These are phyloP conservation scores for Nitzschia inconspicua DNA, from an alignment of 108 stramenopile species.

Conservation along the genomic window DNA sequence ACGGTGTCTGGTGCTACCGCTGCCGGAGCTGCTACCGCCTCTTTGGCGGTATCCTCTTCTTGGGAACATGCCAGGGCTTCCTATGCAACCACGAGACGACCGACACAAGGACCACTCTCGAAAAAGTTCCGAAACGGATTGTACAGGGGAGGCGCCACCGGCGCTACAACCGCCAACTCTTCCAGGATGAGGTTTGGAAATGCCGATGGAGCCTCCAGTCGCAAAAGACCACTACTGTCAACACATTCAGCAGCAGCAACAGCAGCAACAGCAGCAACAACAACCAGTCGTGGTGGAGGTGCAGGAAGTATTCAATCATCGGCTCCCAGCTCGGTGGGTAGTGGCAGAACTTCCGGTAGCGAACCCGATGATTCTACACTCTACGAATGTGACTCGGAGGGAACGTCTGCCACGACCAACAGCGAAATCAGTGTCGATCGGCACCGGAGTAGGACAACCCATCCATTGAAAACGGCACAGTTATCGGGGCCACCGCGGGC, in stretches of 20 bases:
- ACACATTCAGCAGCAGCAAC: background rate
- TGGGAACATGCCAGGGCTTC: background rate
- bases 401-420: slow-evolving; percentile 44
- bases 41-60: background rate
- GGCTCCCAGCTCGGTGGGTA: slow-evolving; percentile 23
- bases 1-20: background rate
- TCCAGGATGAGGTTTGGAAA: slow-evolving; percentile 13
- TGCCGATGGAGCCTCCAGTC: slow-evolving; percentile 3
- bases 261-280: background rate
- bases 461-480: background rate
- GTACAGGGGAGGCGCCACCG: slow-evolving; percentile 2
- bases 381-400: slow-evolving; percentile 56
- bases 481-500: background rate
- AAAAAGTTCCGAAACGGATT: slow-evolving; percentile 30
- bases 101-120: slow-evolving; percentile 7
- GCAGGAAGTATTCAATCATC: slow-evolving; percentile 2
- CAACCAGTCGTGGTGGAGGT: background rate
- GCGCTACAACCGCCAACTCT: too few species aligned
- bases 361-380: slow-evolving; percentile 46
- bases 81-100: slow-evolving; percentile 1
- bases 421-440: slow-evolving; percentile 35
- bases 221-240: background rate
- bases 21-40: slow-evolving; percentile 1
- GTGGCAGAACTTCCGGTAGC: slow-evolving; percentile 39
- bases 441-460: slow-evolving; percentile 5